phyloP scores from a whole-genome alignment of 228 moss, liverwort and hornwort species.

The Sphagnum fallax region DNA sequence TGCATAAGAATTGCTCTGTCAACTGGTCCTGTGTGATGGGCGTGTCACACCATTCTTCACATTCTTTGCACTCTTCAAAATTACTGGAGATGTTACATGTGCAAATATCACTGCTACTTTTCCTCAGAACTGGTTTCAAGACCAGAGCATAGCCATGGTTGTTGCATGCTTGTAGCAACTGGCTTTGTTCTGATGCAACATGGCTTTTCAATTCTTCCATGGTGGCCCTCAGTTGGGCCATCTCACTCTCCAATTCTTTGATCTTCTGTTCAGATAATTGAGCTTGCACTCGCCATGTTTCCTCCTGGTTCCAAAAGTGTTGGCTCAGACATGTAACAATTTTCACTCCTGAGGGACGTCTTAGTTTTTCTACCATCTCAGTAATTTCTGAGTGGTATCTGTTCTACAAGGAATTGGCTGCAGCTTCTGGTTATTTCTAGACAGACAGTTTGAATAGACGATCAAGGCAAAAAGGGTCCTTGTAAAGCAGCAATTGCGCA shows the following conservation, averaged over 20 bases:
- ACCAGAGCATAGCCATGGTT: constrained; percentile 43
- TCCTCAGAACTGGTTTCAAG: constrained; percentile 36
- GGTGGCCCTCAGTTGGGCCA: not conserved
- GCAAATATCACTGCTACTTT: constrained; percentile 9
- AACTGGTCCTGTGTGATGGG: constrained; percentile 2
- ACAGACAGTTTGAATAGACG: too few species aligned
- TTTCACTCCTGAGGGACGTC: too few species aligned
- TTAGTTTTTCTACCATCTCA: too few species aligned
- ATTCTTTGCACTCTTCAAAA: constrained; percentile 10
- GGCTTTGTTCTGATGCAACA: constrained; percentile 44
- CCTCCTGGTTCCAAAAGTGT: constrained; percentile 1
- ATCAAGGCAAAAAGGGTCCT: too few species aligned
- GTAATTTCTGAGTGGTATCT: too few species aligned
- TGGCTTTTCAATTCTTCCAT: constrained; percentile 6
- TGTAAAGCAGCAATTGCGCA: too few species aligned
- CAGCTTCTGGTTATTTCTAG: too few species aligned
- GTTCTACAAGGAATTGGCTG: too few species aligned
- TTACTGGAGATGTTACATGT: constrained; percentile 12
- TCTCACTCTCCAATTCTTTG: constrained; percentile 8
- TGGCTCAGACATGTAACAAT: too few species aligned
- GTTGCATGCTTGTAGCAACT: constrained; percentile 34
- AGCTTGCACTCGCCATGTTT: constrained; percentile 8
- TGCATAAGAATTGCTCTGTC: constrained; percentile 3
- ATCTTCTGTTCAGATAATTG: constrained; percentile 7
- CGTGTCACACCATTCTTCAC: constrained; percentile 19